phyloP scores from a whole-genome alignment of 805 yeast species.

The Kluyveromyces wickerhamii region DNA sequence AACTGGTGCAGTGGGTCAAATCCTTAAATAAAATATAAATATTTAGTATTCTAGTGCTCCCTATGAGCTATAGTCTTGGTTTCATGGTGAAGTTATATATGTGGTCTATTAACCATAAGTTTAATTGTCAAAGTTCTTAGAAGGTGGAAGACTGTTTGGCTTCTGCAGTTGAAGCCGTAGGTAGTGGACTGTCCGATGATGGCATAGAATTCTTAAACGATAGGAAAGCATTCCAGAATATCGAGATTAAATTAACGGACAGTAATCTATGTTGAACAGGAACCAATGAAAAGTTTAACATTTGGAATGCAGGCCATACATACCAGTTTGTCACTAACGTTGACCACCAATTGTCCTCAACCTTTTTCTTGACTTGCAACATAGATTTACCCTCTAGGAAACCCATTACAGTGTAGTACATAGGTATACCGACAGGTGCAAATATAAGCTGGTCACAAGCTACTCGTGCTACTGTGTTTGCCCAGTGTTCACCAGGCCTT shows the following conservation, averaged over 20 bases:
- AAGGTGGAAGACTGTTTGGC: no score
- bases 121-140: no score
- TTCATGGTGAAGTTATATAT: no score
- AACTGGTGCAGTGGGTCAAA: no score
- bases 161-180: no score
- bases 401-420: slow-evolving; percentile 63
- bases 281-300: slow-evolving; percentile 63
- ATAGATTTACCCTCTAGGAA: slow-evolving; percentile 48
- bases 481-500: slow-evolving; percentile 15
- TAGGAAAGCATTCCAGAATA: slow-evolving; percentile 79
- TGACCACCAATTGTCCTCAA: slow-evolving; percentile 48
- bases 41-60: no score
- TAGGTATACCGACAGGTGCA: slow-evolving; percentile 72
- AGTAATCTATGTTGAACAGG: slow-evolving; percentile 66
- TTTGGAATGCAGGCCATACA: slow-evolving; percentile 88
- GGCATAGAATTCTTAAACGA: slow-evolving; percentile 48
- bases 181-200: slow-evolving; percentile 15
- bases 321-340: slow-evolving; percentile 71
- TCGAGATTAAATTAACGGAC: slow-evolving; percentile 60
- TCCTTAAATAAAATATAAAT: no score
- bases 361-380: slow-evolving; percentile 34
- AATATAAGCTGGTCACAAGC: slow-evolving; percentile 64
- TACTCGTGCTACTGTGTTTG: slow-evolving; percentile 43
- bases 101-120: no score
- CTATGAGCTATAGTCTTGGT: no score